A percentile compares a stretch with the other conserved stretches of the same genome.
These are phyloP conservation scores for Tylopilus plumbeoviolaceoides DNA, from an alignment of 768 basidiomycete genomes.

Conservation along the genomic window DNA sequence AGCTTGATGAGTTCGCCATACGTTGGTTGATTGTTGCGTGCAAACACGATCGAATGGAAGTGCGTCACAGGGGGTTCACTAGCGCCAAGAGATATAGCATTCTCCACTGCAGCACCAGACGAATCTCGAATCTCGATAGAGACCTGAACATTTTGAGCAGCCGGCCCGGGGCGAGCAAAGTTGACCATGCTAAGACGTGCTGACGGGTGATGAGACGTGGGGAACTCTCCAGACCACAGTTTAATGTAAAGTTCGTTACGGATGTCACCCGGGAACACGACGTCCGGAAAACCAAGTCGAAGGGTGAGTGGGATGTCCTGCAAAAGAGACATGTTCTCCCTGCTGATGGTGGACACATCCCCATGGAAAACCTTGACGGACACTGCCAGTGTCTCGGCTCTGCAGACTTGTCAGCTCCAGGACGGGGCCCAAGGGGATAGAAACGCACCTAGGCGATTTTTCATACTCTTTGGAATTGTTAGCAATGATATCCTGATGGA, in stretches of 20 bases:
- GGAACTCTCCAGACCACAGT: constrained; percentile 91
- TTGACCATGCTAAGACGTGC: constrained; percentile 54
- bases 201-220: constrained; percentile 46
- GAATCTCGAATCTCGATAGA: constrained; percentile 81
- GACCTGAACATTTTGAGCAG: constrained; percentile 70
- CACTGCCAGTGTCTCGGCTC: constrained; percentile 84
- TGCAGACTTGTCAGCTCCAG: constrained; percentile 27
- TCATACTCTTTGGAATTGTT: constrained; percentile 75
- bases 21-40: constrained; percentile 82
- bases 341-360: constrained; percentile 66
- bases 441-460: constrained; percentile 68
- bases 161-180: constrained; percentile 56
- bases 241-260: constrained; percentile 96
- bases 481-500: constrained; percentile 93
- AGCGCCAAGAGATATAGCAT: constrained; percentile 75
- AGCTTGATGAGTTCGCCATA: constrained; percentile 94
- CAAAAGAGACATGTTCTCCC: constrained; percentile 80
- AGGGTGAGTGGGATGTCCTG: constrained; percentile 78
- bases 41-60: constrained; percentile 90
- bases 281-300: constrained; percentile 92
- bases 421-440: not conserved
- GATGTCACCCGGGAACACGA: constrained; percentile 88
- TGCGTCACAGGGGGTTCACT: constrained; percentile 78
- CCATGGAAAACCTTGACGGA: constrained; percentile 86
- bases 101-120: constrained; percentile 64